Percentiles rank a stretch among this genome's conserved stretches.
phyloP scores from a whole-genome alignment of 2,329 filamentous ascomycete species.

The Botrytis medusae region DNA sequence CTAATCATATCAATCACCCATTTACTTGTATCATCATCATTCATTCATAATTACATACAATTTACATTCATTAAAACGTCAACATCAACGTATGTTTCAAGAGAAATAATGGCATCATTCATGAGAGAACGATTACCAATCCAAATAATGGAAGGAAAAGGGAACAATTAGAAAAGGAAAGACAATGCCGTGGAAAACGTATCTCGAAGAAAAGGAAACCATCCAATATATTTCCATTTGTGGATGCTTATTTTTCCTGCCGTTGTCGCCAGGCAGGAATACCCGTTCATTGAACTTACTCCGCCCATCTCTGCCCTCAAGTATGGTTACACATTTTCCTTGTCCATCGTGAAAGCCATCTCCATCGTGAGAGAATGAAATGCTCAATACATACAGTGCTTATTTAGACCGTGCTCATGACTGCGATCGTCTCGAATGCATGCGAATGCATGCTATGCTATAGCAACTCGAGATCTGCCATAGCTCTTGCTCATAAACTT shows the following conservation, averaged over 20 bases:
- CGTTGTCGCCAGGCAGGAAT: constrained; percentile 4
- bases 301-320: not conserved
- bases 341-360: not conserved
- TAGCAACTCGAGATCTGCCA: not conserved
- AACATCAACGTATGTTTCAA: not conserved
- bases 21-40: not conserved
- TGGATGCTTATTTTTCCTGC: not conserved
- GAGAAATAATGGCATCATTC: not conserved
- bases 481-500: not conserved
- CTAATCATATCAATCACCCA: not conserved
- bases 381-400: constrained; percentile 11
- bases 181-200: not conserved
- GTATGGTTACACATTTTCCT: not conserved
- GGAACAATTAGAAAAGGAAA: not conserved
- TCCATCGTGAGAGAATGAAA: constrained; percentile 16
- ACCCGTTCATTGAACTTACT: not conserved
- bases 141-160: not conserved
- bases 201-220: not conserved
- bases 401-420: constrained; percentile 2
- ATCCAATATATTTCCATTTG: not conserved
- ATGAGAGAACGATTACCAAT: not conserved
- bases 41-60: not conserved
- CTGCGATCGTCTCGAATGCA: not conserved
- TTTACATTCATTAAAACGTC: not conserved
- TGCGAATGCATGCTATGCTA: constrained; percentile 1